Percentiles rank a stretch among this genome's conserved stretches.
Conservation (phyloP, 1,139 yeast genomes). For the Suhomyces atakaporum region DNA sequence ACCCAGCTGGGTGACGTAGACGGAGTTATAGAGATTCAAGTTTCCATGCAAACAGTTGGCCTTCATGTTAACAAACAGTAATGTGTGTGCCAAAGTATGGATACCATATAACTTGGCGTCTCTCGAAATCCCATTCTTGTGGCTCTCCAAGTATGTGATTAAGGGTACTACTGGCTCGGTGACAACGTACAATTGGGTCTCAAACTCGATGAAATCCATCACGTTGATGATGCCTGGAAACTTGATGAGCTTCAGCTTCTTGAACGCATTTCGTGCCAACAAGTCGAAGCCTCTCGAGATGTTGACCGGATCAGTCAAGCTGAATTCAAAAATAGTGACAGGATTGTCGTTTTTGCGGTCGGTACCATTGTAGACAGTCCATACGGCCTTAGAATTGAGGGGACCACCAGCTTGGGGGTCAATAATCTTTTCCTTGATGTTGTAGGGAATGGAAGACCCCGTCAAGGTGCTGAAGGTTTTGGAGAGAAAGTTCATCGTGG, state of each 20-base stretch:
- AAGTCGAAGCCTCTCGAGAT: slow-evolving; percentile 32
- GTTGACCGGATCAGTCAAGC: slow-evolving; percentile 43
- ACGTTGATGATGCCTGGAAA: slow-evolving; percentile 77
- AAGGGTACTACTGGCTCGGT: slow-evolving; percentile 80
- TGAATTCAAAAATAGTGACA: slow-evolving; percentile 67
- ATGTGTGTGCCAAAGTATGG: slow-evolving; percentile 53
- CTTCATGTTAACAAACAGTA: slow-evolving; percentile 63
- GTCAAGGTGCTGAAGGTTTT: slow-evolving; percentile 58
- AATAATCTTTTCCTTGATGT: slow-evolving; percentile 47
- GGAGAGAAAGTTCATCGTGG: slow-evolving; percentile 60
- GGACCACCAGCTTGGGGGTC: slow-evolving; percentile 29
- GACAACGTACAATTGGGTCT: slow-evolving; percentile 61
- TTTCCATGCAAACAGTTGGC: slow-evolving; percentile 71
- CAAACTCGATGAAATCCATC: slow-evolving; percentile 70
- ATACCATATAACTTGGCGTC: slow-evolving; percentile 59
- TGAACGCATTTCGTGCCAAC: slow-evolving; percentile 65
- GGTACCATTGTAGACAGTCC: slow-evolving; percentile 53
- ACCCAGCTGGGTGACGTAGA: slow-evolving; percentile 65
- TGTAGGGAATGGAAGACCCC: slow-evolving; percentile 58
- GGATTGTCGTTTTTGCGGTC: slow-evolving; percentile 42
- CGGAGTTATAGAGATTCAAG: slow-evolving; percentile 50
- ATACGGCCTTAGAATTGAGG: slow-evolving; percentile 36
- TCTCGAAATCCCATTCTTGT: slow-evolving; percentile 25
- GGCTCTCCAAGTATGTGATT: slow-evolving; percentile 29
- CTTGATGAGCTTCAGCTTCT: slow-evolving; percentile 65